Evolutionary conservation across 148 eudicot genomes (phyloP).

Genomic region (Arctostaphylos glauca): DNA sequence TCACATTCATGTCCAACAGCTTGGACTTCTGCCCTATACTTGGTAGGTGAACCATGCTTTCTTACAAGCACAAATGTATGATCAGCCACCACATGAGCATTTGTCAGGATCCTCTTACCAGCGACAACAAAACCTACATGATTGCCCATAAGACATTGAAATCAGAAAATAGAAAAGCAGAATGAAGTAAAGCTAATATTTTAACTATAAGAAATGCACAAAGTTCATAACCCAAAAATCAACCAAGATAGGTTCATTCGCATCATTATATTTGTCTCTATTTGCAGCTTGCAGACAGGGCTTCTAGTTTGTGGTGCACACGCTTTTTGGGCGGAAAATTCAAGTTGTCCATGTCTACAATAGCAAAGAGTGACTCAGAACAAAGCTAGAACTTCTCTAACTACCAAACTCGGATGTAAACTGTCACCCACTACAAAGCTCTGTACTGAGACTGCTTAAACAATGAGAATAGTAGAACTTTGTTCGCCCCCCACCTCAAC

Average conservation of each 20-base stretch:
- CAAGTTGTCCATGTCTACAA: neutral
- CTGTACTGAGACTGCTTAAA: too few species aligned
- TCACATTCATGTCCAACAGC: slow-evolving; percentile 99
- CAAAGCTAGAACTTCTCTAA: too few species aligned
- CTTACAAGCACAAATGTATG: slow-evolving; percentile 90
- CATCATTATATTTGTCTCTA: neutral
- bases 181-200: neutral
- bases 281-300: neutral
- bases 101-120: slow-evolving; percentile 84
- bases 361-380: neutral
- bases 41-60: slow-evolving; percentile 92
- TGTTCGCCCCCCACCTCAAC: too few species aligned
- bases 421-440: too few species aligned
- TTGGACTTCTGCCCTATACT: slow-evolving; percentile 84
- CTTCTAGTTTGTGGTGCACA: too few species aligned
- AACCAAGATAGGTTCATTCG: slow-evolving; percentile 4
- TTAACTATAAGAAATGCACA: neutral
- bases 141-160: neutral
- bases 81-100: slow-evolving; percentile 98
- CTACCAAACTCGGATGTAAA: too few species aligned
- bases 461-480: too few species aligned
- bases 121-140: slow-evolving; percentile 77
- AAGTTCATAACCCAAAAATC: neutral
- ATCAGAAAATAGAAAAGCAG: neutral
- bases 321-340: neutral